Evolutionary conservation across 257 asterid species (phyloP).

Genomic region (Nicotiana undulata): DNA sequence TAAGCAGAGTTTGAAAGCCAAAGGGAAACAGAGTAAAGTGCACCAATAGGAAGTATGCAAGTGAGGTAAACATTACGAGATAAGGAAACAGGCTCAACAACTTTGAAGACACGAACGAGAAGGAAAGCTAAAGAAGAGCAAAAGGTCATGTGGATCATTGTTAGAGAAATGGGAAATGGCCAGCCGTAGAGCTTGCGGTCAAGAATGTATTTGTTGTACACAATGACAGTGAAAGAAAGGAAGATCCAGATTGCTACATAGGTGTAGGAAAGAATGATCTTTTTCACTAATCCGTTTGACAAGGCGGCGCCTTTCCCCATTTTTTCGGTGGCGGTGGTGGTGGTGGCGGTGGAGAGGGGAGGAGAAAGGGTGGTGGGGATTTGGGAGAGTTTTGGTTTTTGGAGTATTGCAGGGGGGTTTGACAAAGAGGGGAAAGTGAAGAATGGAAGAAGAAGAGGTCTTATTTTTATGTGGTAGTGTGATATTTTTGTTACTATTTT

Average conservation of each 20-base stretch:
- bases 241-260: slow-evolving; percentile 24
- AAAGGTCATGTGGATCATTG: slow-evolving; percentile 23
- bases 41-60: slow-evolving; percentile 14
- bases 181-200: slow-evolving; percentile 21
- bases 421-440: background rate
- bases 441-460: background rate
- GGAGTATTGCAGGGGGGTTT: background rate
- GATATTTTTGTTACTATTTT: too few species aligned
- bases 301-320: slow-evolving; percentile 17
- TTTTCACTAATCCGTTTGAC: slow-evolving; percentile 15
- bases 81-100: slow-evolving; percentile 14
- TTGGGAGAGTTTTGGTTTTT: background rate
- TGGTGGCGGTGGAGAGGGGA: background rate
- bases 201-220: slow-evolving; percentile 25
- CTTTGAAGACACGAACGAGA: slow-evolving; percentile 13
- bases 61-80: slow-evolving; percentile 12
- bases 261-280: slow-evolving; percentile 18
- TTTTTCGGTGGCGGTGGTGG: background rate
- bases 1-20: slow-evolving; percentile 15
- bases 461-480: too few species aligned
- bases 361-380: background rate
- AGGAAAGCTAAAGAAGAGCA: slow-evolving; percentile 15
- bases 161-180: slow-evolving; percentile 21
- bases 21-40: slow-evolving; percentile 4
- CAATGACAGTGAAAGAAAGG: slow-evolving; percentile 24